Evolutionary conservation across 78 protist genomes (phyloP), one percentile per base, ranked within the genome.

Genomic region (Mastigamoeba balamuthi): DNA sequence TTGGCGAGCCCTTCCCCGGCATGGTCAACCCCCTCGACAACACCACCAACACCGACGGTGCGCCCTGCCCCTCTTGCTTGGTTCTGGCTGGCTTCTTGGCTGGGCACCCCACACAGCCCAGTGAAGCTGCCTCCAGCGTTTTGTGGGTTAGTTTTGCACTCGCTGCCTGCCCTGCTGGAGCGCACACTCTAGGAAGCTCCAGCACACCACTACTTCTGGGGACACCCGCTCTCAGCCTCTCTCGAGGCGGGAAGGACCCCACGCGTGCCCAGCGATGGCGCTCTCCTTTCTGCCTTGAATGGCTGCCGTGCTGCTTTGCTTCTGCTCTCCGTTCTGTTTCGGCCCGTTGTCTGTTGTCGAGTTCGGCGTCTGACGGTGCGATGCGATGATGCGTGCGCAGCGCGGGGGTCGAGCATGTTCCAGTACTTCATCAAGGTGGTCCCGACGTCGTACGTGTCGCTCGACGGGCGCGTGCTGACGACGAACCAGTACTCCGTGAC

Each of bases 361-460:
- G 36, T 1, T 1, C 1, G 6, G 1, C 1, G 17, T 1, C 29
- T 25, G 44, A 1, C 28, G 63, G 27, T 6, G 63, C 63, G 27
- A 7, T 6, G 6, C n/a, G 3, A 10, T 44, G 28, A n/a, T n/a
- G n/a, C n/a, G n/a, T n/a, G 1, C 35, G 3, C 1, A 6, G 44
- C 25, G 1, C 4, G 42, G 29, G 25, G 66, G 8, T 10, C 10
- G 33, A 90, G 84, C n/a, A 76, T 85, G 86, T 92, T 72, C 78
- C 95, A 94, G 75, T 92, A 91, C 77, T 93, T 74, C 76, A 40
- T 93, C 38, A 92, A 93, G 78, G 87, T 94, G 7, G 97, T 94
- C 29, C 97, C 97, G 38, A 94, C 97, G 8, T 33, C 36, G 48
- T 91, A 88, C 48, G 66, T 63, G 42, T 72, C 69, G 33, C 74